A percentile compares a stretch with the other conserved stretches of the same genome.
phyloP scores from a whole-genome alignment of 441 rosid genomes.

The Adansonia gregorii region DNA sequence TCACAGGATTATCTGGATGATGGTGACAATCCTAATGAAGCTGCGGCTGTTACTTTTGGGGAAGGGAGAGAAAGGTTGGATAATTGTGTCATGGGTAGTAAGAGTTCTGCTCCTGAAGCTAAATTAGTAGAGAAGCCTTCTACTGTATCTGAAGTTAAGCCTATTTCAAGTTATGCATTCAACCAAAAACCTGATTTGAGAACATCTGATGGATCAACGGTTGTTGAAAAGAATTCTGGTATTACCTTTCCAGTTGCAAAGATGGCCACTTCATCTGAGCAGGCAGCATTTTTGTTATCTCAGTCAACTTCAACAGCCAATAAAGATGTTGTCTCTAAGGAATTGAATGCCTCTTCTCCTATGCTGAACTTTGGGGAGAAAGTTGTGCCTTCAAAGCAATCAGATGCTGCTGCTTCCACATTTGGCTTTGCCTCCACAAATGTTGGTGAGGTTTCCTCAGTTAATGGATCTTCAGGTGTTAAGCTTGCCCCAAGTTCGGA shows the following conservation, averaged over 20 bases:
- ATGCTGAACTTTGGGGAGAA: slow-evolving; percentile 38
- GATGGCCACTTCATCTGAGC: slow-evolving; percentile 39
- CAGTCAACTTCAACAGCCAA: slow-evolving; percentile 40
- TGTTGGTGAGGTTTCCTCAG: slow-evolving; percentile 31
- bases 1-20: slow-evolving; percentile 79
- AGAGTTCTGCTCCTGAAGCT: slow-evolving; percentile 42
- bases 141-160: slow-evolving; percentile 38
- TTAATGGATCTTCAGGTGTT: slow-evolving; percentile 28
- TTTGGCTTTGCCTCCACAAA: slow-evolving; percentile 32
- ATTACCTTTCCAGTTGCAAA: slow-evolving; percentile 36
- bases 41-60: slow-evolving; percentile 32
- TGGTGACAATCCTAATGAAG: slow-evolving; percentile 44
- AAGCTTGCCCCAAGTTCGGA: slow-evolving; percentile 26
- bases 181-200: slow-evolving; percentile 40
- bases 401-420: slow-evolving; percentile 33
- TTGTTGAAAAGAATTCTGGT: slow-evolving; percentile 42
- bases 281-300: slow-evolving; percentile 36
- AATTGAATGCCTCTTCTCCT: slow-evolving; percentile 29
- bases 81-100: slow-evolving; percentile 30
- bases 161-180: slow-evolving; percentile 31
- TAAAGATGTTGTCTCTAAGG: slow-evolving; percentile 33
- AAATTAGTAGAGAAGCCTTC: slow-evolving; percentile 36
- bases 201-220: slow-evolving; percentile 40
- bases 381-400: slow-evolving; percentile 38
- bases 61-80: slow-evolving; percentile 42